Base-by-base conservation (phyloP, 1,139 yeast species). In the Candida glucosophila region DNA sequence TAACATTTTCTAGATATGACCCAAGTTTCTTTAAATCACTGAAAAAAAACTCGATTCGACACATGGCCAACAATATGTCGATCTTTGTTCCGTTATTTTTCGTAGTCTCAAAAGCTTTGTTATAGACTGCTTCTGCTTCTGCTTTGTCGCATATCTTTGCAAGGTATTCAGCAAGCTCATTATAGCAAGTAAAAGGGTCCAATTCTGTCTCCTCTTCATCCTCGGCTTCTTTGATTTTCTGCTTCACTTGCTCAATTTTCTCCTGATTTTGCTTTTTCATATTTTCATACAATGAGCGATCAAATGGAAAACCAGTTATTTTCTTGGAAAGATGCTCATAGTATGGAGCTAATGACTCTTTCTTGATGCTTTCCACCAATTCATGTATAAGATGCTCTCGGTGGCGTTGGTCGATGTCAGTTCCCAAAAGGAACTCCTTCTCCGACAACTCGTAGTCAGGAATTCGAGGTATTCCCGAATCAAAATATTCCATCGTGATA, bases 81-180 rank as follows among this genome's bases (percentile, higher is more conserved):
- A 90, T 90, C 52, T 88, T 88, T 22, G 82, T 67, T 10, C 98
- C 98, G 0, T 92, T 73, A 20, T 90, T 79, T 23, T 90, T 88
- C 1, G 95, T 76, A 43, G 80, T 60, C 29, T 78, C 90, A 36
- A 76, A 65, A 1, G 95, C 88, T 47, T 79, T 78, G 33, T 75
- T 69, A 40, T 83, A 69, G 1, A 88, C 76, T 23, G 67, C 63
- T 26, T 70, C 58, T n/a, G 95, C 94, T 41, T 79, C 79, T 20
- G 63, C 58, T 36, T 76, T 67, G 50, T 88, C 95, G 36, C 95
- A 86, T 41, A 86, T 82, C 36, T 64, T 62, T 6, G 96, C 77
- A 51, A 85, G 88, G 49, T 80, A 85, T 47, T 88, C 94, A 14
- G 95, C 96, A 23, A 90, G 71, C 45, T 77, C 73, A 30, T 76